phyloP scores from a whole-genome alignment of 345 rosid genomes.

The Durio zibethinus region DNA sequence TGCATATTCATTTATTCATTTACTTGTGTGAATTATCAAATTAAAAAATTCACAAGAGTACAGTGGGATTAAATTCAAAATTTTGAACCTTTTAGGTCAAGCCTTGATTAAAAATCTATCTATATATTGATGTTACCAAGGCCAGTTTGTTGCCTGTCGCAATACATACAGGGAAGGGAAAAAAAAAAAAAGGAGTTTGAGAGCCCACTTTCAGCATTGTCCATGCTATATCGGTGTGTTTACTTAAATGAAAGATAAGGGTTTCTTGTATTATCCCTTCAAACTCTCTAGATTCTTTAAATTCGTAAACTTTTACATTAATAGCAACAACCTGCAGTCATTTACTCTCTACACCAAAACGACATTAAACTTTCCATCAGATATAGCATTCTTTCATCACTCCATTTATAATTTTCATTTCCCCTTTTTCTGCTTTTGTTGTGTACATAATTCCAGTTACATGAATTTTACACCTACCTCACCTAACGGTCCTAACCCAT shows the following conservation, averaged over 20 bases:
- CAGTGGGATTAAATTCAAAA: too few species aligned
- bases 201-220: background rate
- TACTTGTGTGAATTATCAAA: too few species aligned
- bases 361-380: background rate
- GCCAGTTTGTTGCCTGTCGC: too few species aligned
- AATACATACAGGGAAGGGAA: too few species aligned
- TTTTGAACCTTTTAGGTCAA: too few species aligned
- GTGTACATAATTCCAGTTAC: background rate
- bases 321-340: slow-evolving; percentile 11
- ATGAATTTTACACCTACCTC: slow-evolving; percentile 20
- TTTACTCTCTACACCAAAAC: slow-evolving; percentile 26
- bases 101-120: too few species aligned
- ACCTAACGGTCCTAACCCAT: slow-evolving; percentile 14
- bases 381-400: background rate
- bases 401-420: background rate
- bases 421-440: background rate
- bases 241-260: background rate
- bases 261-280: background rate
- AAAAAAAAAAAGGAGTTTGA: too few species aligned
- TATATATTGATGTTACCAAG: too few species aligned
- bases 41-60: too few species aligned
- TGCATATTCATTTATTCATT: too few species aligned
- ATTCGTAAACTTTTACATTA: background rate
- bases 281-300: background rate
- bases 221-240: background rate